Base-by-base conservation (phyloP, 2,329 filamentous ascomycete genomes). In the Drechmeria coniospora region DNA sequence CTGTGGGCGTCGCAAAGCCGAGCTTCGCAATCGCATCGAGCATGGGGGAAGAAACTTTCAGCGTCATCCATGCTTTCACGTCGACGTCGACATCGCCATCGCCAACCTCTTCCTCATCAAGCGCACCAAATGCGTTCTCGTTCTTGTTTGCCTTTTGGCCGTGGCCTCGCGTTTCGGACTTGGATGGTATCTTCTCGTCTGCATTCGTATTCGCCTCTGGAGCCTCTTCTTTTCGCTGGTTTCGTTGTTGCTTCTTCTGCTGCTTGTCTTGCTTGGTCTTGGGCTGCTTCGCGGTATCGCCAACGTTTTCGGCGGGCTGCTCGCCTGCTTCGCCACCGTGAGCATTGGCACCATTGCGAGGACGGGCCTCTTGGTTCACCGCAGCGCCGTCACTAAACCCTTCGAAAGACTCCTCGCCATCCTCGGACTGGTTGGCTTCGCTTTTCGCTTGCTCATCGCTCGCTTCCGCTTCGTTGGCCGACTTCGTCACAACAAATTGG, bases 1-100 rank as follows among this genome's bases (percentile, higher is more conserved):
- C 55, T 0, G 86, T 94, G 1, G 90, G 90, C 32, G 71, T 74
- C 4, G 66, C 48, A 47, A 95, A 95, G 32, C 77, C 79, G 35
- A 95, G 61, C 39, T 74, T 79, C 2, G 82, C 76, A 18, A 98
- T 59, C 11, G 82, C 72, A 2, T 74, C 72, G 12, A 93, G 57
- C 1, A 80, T 68, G 27, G 70, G 63, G 1, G 77, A 61, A 1
- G 81, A 87, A 2, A 98, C 60, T 5, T 75, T 68, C 20, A 98
- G 55, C 6, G 67, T 56, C 32, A 70, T 63, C 90, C 90, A 98
- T 16, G 70, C 76, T 10, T 80, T 80, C 28, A 92, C 65, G 45
- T 90, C 49, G 10, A 72, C 59, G 18, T 71, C 74, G 29, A 71
- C 63, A 9, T 74, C 60, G 28, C 67, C 68, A 24, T 68, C 62